phyloP scores from a whole-genome alignment of 441 rosid species.

The Populus hybrid region DNA sequence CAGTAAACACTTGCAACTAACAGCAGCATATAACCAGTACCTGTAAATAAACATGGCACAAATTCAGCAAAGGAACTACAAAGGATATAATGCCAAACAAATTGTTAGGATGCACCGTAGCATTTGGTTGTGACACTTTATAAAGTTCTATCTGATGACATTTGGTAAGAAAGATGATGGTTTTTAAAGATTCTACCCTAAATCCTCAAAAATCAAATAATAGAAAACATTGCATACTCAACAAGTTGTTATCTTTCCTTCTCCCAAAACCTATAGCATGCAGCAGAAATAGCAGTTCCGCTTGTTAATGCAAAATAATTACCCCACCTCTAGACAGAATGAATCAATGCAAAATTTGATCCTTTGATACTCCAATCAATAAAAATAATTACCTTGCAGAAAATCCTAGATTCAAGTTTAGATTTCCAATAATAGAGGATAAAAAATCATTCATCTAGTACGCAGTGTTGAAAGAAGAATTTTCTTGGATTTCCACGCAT shows the following conservation, averaged over 20 bases:
- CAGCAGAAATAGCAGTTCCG: not conserved
- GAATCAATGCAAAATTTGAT: too few relatives aligned
- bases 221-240: not conserved
- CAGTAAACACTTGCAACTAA: slow-evolving; percentile 67
- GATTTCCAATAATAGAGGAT: too few relatives aligned
- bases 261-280: not conserved
- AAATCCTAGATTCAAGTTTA: too few relatives aligned
- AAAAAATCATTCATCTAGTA: too few relatives aligned
- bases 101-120: not conserved
- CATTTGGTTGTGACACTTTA: not conserved
- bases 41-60: slow-evolving; percentile 32
- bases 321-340: too few relatives aligned
- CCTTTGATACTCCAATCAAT: too few relatives aligned
- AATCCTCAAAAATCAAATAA: not conserved
- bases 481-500: too few relatives aligned
- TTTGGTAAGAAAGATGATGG: not conserved
- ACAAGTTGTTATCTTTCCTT: not conserved
- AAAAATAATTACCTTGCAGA: too few relatives aligned
- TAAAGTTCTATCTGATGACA: not conserved
- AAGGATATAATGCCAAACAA: not conserved
- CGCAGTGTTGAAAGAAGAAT: too few relatives aligned
- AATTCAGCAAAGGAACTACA: not conserved
- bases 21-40: slow-evolving; percentile 98
- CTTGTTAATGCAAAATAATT: not conserved
- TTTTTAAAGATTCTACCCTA: not conserved